Evolutionary conservation across 768 basidiomycete genomes (phyloP).

Genomic region (Panaeolus papilionaceus): DNA sequence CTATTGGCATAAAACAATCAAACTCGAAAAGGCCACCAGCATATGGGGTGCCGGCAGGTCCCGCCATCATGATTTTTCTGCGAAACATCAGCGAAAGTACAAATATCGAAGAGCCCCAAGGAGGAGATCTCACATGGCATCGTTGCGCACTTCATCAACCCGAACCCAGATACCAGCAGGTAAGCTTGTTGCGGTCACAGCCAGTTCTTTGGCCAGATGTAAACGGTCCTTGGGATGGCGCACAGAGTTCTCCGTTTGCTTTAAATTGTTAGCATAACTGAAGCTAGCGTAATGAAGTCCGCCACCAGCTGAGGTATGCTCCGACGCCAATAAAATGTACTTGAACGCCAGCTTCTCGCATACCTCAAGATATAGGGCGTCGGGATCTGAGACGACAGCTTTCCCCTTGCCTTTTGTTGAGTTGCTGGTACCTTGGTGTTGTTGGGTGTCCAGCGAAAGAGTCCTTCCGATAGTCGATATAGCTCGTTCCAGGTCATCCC

Average conservation of each 20-base stretch:
- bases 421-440: conserved; percentile 22
- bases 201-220: conserved; percentile 63
- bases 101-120: conserved; percentile 13
- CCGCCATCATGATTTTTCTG: conserved; percentile 64
- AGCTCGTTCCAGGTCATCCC: conserved; percentile 55
- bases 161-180: conserved; percentile 63
- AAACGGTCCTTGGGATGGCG: conserved; percentile 53
- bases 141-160: conserved; percentile 62
- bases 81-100: conserved; percentile 21
- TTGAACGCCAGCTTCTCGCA: conserved; percentile 57
- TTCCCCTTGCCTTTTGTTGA: conserved; percentile 36
- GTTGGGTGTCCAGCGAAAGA: conserved; percentile 17
- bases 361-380: conserved; percentile 45
- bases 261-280: conserved; percentile 41
- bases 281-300: conserved; percentile 37
- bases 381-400: conserved; percentile 41
- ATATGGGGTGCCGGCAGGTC: conserved; percentile 62
- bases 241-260: conserved; percentile 41
- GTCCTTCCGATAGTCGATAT: conserved; percentile 45
- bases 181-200: conserved; percentile 59
- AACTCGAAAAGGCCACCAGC: conserved; percentile 61
- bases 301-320: conserved; percentile 21
- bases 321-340: conserved; percentile 41
- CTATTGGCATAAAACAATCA: conserved; percentile 60
- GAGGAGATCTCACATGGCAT: conserved; percentile 51